These are phyloP conservation scores for Mrakia gelida DNA, from an alignment of 768 basidiomycete genomes.

Conservation along the genomic window DNA sequence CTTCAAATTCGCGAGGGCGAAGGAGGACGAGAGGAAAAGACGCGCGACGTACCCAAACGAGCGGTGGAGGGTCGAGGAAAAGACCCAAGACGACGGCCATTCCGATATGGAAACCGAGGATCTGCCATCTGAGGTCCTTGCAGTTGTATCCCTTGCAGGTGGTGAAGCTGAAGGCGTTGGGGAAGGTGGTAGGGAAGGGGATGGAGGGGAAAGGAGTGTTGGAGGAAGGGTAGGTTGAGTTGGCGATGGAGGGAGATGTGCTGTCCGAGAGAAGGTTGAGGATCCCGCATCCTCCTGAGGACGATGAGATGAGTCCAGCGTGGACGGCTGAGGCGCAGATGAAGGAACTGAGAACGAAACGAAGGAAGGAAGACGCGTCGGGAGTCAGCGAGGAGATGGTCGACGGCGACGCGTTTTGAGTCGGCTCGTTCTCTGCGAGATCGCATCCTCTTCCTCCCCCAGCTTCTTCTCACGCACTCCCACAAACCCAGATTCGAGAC, in stretches of 20 bases:
- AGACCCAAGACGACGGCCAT: constrained; percentile 65
- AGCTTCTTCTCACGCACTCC: too few relatives aligned
- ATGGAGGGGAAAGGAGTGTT: constrained; percentile 60
- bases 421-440: too few relatives aligned
- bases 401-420: too few relatives aligned
- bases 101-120: constrained; percentile 68
- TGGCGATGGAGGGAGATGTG: constrained; percentile 46
- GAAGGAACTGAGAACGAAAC: constrained; percentile 50
- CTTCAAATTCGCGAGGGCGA: too few relatives aligned
- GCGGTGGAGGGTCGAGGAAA: constrained; percentile 63
- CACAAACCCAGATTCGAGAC: too few relatives aligned
- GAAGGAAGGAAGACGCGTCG: background rate
- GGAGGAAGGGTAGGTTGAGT: constrained; percentile 53
- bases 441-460: too few relatives aligned
- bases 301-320: constrained; percentile 63
- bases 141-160: constrained; percentile 57
- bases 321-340: constrained; percentile 71
- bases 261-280: constrained; percentile 67
- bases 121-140: constrained; percentile 63
- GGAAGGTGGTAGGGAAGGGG: constrained; percentile 71
- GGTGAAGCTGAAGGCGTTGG: constrained; percentile 61
- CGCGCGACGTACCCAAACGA: constrained; percentile 73
- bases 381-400: too few relatives aligned
- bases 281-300: constrained; percentile 70
- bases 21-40: too few relatives aligned